These are phyloP conservation scores for Begonia masoniana DNA, from an alignment of 306 rosid species.

Conservation along the genomic window DNA sequence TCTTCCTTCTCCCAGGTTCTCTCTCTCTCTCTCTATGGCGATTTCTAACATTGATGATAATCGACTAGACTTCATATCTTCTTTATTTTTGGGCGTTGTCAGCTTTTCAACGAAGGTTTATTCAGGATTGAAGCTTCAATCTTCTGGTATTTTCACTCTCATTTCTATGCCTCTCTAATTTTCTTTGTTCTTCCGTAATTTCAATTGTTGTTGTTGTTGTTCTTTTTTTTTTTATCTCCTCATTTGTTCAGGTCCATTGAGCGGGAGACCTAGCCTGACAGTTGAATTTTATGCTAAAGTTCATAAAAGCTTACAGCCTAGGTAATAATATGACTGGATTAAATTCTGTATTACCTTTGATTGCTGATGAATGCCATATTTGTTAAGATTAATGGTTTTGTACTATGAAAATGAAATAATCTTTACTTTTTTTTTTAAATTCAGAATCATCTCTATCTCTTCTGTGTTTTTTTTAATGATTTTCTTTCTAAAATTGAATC, in stretches of 20 bases:
- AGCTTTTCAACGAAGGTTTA: constrained; percentile 51
- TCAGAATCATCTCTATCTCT: background rate
- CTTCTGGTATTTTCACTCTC: constrained; percentile 23
- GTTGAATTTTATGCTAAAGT: constrained; percentile 67
- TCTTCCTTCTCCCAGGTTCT: constrained; percentile 37
- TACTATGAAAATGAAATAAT: too few species aligned
- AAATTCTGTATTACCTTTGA: background rate
- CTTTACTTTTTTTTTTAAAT: too few species aligned
- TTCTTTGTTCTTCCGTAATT: background rate
- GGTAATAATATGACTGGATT: constrained; percentile 27
- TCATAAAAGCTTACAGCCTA: constrained; percentile 37
- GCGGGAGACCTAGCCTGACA: constrained; percentile 39
- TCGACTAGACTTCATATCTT: background rate
- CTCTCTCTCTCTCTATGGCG: constrained; percentile 8
- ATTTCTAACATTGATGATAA: background rate
- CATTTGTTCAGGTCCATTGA: constrained; percentile 34
- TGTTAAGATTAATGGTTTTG: background rate
- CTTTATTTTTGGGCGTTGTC: constrained; percentile 5
- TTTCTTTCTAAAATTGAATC: background rate
- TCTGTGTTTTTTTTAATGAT: background rate
- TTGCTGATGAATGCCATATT: background rate
- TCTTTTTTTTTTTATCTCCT: constrained; percentile 1
- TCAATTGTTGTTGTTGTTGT: background rate
- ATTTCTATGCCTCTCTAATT: background rate
- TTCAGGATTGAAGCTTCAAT: constrained; percentile 72